A percentile compares a stretch with the other conserved stretches of the same genome.
These are phyloP conservation scores for Canariomyces notabilis DNA, from an alignment of 2,329 filamentous ascomycete genomes.

Conservation along the genomic window DNA sequence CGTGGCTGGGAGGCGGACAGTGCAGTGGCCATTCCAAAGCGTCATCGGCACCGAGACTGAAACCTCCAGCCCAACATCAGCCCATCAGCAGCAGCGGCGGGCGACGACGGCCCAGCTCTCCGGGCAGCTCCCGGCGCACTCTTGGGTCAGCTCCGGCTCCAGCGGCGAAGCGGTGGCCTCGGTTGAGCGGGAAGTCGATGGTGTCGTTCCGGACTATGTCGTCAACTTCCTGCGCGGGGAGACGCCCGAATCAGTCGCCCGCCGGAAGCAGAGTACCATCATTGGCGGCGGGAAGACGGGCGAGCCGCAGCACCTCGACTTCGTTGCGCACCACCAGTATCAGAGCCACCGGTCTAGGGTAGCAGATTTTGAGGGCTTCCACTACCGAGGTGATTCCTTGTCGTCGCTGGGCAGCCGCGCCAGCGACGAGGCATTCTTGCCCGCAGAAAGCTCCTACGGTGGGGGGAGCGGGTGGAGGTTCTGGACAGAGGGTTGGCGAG, in stretches of 20 bases:
- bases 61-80: slow-evolving; percentile 20
- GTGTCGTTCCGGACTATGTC: slow-evolving; percentile 53
- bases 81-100: slow-evolving; percentile 17
- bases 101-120: slow-evolving; percentile 17
- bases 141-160: slow-evolving; percentile 4
- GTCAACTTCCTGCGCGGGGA: slow-evolving; percentile 52
- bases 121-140: slow-evolving; percentile 22
- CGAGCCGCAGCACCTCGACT: slow-evolving; percentile 30
- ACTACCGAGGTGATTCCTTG: slow-evolving; percentile 9
- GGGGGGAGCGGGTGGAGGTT: slow-evolving; percentile 24
- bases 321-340: slow-evolving; percentile 26
- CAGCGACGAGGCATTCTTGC: slow-evolving; percentile 17
- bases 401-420: slow-evolving; percentile 6
- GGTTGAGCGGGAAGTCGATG: slow-evolving; percentile 27
- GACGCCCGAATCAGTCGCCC: slow-evolving; percentile 47
- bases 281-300: slow-evolving; percentile 21
- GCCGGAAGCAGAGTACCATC: slow-evolving; percentile 35
- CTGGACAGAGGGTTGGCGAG: slow-evolving; percentile 42
- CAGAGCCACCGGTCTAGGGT: slow-evolving; percentile 31
- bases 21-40: slow-evolving; percentile 35
- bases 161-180: slow-evolving; percentile 18
- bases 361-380: slow-evolving; percentile 30
- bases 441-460: slow-evolving; percentile 4
- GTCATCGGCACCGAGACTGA: slow-evolving; percentile 26
- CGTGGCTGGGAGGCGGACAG: slow-evolving; percentile 21